Percentiles rank a stretch among this genome's conserved stretches.
Conservation (phyloP, 2,329 filamentous ascomycete genomes). For the Scytalidium lignicola region DNA sequence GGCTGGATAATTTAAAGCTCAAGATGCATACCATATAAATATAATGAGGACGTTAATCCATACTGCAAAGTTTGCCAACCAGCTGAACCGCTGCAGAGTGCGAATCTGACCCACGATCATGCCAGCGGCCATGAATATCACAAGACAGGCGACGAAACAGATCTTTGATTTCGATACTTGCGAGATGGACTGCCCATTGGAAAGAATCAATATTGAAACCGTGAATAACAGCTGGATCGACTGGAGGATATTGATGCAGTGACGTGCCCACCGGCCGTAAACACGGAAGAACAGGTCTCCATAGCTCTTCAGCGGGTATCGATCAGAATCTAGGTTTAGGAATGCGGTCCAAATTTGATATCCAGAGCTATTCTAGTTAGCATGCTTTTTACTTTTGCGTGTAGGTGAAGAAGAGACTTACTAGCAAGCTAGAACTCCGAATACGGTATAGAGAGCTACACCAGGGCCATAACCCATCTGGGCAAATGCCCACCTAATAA, state of each 20-base stretch:
- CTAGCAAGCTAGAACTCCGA: constrained; percentile 19
- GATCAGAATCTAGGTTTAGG: constrained; percentile 17
- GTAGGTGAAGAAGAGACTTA: constrained; percentile 33
- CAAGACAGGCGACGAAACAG: constrained; percentile 47
- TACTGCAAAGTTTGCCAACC: constrained; percentile 50
- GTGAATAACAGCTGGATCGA: constrained; percentile 44
- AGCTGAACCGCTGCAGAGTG: constrained; percentile 48
- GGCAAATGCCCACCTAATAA: constrained; percentile 31
- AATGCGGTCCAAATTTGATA: constrained; percentile 21
- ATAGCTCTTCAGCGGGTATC: constrained; percentile 20
- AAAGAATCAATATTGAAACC: constrained; percentile 47
- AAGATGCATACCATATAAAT: constrained; percentile 35
- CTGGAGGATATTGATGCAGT: constrained; percentile 44
- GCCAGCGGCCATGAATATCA: constrained; percentile 45
- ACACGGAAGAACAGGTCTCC: constrained; percentile 37
- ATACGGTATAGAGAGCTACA: constrained; percentile 19
- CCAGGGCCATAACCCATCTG: constrained; percentile 20
- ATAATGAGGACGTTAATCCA: constrained; percentile 52
- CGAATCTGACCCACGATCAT: constrained; percentile 51
- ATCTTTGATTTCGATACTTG: constrained; percentile 44
- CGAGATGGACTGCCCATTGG: constrained; percentile 48
- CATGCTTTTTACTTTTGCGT: constrained; percentile 9
- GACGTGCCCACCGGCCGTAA: constrained; percentile 38
- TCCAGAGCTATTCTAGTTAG: constrained; percentile 11
- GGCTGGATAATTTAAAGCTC: background rate